phyloP scores from a whole-genome alignment of 2,329 filamentous ascomycete species.

The Ophiosphaerella korrae region DNA sequence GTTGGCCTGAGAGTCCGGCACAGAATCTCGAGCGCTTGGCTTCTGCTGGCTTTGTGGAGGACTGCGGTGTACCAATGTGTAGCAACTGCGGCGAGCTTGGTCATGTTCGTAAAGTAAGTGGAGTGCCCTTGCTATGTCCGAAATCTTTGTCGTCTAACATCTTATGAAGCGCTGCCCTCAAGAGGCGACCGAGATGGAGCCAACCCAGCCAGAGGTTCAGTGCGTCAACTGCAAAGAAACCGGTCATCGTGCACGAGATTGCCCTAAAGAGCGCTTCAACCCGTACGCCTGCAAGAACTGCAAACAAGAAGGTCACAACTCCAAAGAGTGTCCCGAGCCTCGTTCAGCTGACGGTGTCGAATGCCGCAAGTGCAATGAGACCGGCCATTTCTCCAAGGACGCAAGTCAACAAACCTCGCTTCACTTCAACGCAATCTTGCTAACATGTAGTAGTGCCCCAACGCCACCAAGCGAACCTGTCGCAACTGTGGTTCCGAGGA shows the following conservation, averaged over 20 bases:
- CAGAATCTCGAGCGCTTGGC: conserved; percentile 69
- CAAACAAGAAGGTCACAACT: conserved; percentile 53
- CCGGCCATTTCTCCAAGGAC: conserved; percentile 45
- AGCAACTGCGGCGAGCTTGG: conserved; percentile 68
- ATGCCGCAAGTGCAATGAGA: conserved; percentile 68
- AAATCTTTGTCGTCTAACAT: conserved; percentile 5
- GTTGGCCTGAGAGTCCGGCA: conserved; percentile 63
- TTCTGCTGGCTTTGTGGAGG: conserved; percentile 68
- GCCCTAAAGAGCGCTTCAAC: conserved; percentile 60
- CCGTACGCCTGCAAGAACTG: conserved; percentile 73
- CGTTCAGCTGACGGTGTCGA: conserved; percentile 62
- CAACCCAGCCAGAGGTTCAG: conserved; percentile 54
- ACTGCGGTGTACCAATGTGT: conserved; percentile 65
- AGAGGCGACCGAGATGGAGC: conserved; percentile 58
- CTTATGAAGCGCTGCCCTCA: conserved; percentile 59
- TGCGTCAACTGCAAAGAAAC: conserved; percentile 69
- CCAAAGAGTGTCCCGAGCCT: conserved; percentile 50
- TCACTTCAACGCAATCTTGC: neutral
- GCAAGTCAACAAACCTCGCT: conserved; percentile 14
- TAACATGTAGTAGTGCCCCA: conserved; percentile 36
- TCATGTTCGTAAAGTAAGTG: conserved; percentile 57
- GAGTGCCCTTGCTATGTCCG: too few relatives aligned
- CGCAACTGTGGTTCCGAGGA: conserved; percentile 46
- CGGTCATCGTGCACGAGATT: conserved; percentile 73
- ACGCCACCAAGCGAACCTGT: conserved; percentile 39